Evolutionary conservation across 164 flowering plant species (phyloP), one percentile per base, ranked within the genome.

Genomic region (Berberis thunbergii): DNA sequence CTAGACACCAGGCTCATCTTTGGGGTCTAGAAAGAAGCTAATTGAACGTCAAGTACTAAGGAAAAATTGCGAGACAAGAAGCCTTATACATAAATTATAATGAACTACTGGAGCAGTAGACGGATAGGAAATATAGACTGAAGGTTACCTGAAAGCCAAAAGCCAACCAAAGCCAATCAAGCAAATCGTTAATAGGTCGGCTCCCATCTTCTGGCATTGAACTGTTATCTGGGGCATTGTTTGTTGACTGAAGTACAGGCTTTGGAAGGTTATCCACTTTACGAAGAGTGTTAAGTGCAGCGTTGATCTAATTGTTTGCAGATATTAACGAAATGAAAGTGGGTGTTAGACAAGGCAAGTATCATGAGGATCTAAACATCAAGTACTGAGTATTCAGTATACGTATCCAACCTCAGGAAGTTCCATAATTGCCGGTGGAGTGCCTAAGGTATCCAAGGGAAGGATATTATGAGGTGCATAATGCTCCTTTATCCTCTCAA

Each of bases 121-220:
- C 9, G 48, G 54, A 57, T 41, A 59, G 10, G 6, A 59, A 45
- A 57, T 62, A 44, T 38, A 41, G 43, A 53, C 9, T 42, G 43
- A 9, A 13, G 57, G 1, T 42, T 81, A 91, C 99, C 97, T 95
- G 99, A 74, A 95, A 95, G 26, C 99, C 99, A 80, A 95, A 95
- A 55, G 74, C 64, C 43, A 79, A 76, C 60, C 92, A 67, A 72
- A 95, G 91, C 99, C 99, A 95, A 55, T 95, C 96, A 73, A 91
- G 88, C 65, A 95, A 81, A 74, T 95, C 99, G 71, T 66, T 74
- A 42, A 78, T 67, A 66, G 86, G 58, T 75, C 73, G 80, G 57
- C 74, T 73, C 72, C 77, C 77, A 63, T 80, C 82, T 44, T 72
- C 75, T 7, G 70, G 71, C 69, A 43, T 57, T n/a, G 58, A 49